A percentile compares a stretch with the other conserved stretches of the same genome.
Evolutionary conservation across 495 filamentous ascomycete genomes (phyloP).

Genomic region (Bacidia rubella): DNA sequence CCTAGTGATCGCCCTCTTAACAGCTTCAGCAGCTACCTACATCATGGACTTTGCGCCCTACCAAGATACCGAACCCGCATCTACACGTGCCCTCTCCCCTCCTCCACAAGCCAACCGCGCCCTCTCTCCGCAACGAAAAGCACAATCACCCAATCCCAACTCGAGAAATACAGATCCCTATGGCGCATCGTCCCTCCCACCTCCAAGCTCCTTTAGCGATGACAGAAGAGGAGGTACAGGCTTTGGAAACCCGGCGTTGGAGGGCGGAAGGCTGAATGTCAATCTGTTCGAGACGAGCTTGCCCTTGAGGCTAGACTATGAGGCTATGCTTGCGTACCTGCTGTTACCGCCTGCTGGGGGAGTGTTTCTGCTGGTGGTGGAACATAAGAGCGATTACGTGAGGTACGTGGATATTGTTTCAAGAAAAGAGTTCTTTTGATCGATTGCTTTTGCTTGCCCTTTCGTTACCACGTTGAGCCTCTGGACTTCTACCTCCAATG

Average conservation of each 20-base stretch:
- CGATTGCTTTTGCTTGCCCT: slow-evolving; percentile 2
- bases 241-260: slow-evolving; percentile 22
- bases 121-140: slow-evolving; percentile 32
- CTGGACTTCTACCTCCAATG: not conserved
- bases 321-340: slow-evolving; percentile 85
- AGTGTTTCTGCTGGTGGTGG: slow-evolving; percentile 69
- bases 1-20: too few species aligned
- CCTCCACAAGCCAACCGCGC: slow-evolving; percentile 33
- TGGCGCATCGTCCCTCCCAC: slow-evolving; percentile 24
- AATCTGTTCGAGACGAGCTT: slow-evolving; percentile 70
- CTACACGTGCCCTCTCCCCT: slow-evolving; percentile 57
- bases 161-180: slow-evolving; percentile 20
- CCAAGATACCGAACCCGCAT: slow-evolving; percentile 74
- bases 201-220: slow-evolving; percentile 16
- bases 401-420: slow-evolving; percentile 40
- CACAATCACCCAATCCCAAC: slow-evolving; percentile 22
- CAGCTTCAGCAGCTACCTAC: not conserved
- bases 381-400: slow-evolving; percentile 94
- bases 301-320: slow-evolving; percentile 72
- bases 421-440: not conserved
- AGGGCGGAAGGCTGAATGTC: slow-evolving; percentile 52
- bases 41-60: slow-evolving; percentile 92
- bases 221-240: slow-evolving; percentile 1
- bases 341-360: slow-evolving; percentile 75
- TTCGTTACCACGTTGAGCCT: not conserved